phyloP scores from a whole-genome alignment of 257 asterid species.

The Eucommia ulmoides region DNA sequence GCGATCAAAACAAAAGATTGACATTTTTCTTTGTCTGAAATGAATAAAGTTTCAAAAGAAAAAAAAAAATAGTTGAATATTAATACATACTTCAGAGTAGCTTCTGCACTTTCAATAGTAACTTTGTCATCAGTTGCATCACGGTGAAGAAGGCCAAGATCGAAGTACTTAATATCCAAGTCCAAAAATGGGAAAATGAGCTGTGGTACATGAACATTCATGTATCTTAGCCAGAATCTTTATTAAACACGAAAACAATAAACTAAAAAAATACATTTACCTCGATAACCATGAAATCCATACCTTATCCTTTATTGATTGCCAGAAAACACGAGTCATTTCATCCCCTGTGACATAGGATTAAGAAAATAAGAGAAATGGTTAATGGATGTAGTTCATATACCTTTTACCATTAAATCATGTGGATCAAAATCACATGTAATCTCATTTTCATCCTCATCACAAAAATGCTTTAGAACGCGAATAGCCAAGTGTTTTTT shows the following conservation, averaged over 20 bases:
- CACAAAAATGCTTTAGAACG: too few species aligned
- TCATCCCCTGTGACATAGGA: background rate
- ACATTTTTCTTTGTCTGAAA: too few species aligned
- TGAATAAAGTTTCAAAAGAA: background rate
- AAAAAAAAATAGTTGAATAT: conserved; percentile 4
- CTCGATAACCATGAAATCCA: background rate
- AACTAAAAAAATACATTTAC: background rate
- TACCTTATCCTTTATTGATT: conserved; percentile 3
- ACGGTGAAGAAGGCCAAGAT: conserved; percentile 60
- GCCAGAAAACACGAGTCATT: conserved; percentile 4
- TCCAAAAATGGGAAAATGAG: conserved; percentile 60
- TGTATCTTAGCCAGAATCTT: background rate
- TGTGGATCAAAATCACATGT: too few species aligned
- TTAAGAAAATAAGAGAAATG: background rate
- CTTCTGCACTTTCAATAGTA: conserved; percentile 69
- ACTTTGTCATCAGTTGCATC: conserved; percentile 56
- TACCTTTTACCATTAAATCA: too few species aligned
- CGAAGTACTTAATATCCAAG: conserved; percentile 63
- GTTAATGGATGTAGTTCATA: too few species aligned
- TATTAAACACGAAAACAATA: background rate
- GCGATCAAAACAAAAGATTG: too few species aligned
- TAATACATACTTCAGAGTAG: conserved; percentile 48
- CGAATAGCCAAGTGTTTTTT: too few species aligned
- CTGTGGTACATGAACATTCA: conserved; percentile 14
- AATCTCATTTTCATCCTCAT: too few species aligned